phyloP scores from a whole-genome alignment of 148 eudicot genomes.

The Camellia sinensis region DNA sequence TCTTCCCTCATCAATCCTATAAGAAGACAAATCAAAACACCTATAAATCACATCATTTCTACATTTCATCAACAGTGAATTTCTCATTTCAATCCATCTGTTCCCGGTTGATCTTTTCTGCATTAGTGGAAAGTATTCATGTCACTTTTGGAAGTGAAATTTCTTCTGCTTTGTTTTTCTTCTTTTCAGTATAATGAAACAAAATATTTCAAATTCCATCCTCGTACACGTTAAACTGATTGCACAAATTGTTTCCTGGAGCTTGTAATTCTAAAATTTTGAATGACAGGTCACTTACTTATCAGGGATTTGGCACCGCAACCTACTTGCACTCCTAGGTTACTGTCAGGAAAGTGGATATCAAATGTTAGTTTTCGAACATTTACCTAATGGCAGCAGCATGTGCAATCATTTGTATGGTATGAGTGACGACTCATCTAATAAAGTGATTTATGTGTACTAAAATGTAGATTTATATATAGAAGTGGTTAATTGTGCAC shows the following conservation, averaged over 20 bases:
- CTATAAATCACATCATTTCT: background rate
- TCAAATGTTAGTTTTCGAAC: constrained; percentile 45
- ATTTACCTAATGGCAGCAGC: constrained; percentile 52
- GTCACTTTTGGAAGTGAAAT: background rate
- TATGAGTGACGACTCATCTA: constrained; percentile 11
- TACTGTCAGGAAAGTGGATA: constrained; percentile 43
- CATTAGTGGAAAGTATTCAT: no score
- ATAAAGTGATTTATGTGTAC: background rate
- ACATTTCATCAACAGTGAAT: background rate
- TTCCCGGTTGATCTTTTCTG: no score
- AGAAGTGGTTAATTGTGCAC: background rate
- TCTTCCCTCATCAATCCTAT: background rate
- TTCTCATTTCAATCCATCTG: background rate
- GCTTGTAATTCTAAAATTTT: background rate
- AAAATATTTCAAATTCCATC: background rate
- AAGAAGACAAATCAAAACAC: background rate
- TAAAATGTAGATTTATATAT: background rate
- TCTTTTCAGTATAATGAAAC: background rate
- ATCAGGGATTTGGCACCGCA: constrained; percentile 33
- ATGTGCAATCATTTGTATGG: constrained; percentile 47
- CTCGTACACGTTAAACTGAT: background rate
- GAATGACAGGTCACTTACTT: constrained; percentile 36
- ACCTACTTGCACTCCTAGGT: constrained; percentile 46
- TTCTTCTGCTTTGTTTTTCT: background rate
- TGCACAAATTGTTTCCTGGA: background rate